These are phyloP conservation scores for Serendipita sp. DNA, from an alignment of 768 basidiomycete species.

Conservation along the genomic window DNA sequence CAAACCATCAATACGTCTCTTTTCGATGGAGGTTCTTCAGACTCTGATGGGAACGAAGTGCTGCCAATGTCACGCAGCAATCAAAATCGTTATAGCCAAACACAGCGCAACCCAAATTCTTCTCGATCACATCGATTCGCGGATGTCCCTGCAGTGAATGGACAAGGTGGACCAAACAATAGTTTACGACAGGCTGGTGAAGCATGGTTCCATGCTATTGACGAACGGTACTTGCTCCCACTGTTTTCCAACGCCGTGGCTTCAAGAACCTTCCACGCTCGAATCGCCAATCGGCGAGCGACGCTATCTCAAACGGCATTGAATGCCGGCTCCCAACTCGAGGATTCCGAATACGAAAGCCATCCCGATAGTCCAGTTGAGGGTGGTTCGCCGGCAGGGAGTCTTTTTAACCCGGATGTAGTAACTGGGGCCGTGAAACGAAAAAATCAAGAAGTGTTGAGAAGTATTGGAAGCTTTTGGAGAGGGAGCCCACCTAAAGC, in stretches of 20 bases:
- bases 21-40: constrained; percentile 28
- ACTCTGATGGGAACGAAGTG: constrained; percentile 61
- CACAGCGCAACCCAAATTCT: background rate
- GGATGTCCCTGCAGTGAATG: background rate
- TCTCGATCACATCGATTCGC: background rate
- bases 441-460: constrained; percentile 1
- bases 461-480: constrained; percentile 5
- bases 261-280: constrained; percentile 70
- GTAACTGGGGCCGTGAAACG: background rate
- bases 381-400: background rate
- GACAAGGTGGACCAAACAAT: background rate
- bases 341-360: background rate
- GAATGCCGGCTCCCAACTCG: background rate
- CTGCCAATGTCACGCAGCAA: constrained; percentile 42
- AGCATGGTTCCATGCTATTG: constrained; percentile 92
- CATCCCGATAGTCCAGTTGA: background rate
- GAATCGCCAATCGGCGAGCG: constrained; percentile 17
- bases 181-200: constrained; percentile 25
- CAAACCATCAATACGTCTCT: constrained; percentile 5
- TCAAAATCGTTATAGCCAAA: background rate
- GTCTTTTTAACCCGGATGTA: background rate
- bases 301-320: background rate
- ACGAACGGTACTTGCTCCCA: constrained; percentile 86
- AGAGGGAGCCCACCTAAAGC: background rate
- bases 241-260: constrained; percentile 87